Conservation (phyloP, 148 eudicot genomes). For the Amaranthus palmeri region DNA sequence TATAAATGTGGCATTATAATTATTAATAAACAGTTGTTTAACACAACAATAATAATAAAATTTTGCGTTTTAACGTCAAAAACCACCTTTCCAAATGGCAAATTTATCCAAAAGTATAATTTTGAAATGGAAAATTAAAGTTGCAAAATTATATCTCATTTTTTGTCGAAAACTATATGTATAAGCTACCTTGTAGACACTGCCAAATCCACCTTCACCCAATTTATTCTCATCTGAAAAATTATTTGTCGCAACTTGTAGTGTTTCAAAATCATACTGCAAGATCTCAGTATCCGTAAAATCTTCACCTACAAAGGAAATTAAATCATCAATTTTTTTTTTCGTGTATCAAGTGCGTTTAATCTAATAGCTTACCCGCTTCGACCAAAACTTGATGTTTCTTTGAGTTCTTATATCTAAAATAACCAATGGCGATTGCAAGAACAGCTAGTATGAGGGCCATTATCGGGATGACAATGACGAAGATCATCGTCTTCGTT, state of each 20-base stretch:
- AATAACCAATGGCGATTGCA: neutral
- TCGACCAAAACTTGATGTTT: neutral
- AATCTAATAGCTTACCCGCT: neutral
- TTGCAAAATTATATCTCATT: neutral
- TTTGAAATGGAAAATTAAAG: no score
- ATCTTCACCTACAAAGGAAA: constrained; percentile 3
- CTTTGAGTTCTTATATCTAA: neutral
- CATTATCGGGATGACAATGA: constrained; percentile 6
- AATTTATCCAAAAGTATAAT: no score
- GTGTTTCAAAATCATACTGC: constrained; percentile 22
- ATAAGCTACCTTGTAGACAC: constrained; percentile 24
- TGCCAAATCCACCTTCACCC: constrained; percentile 32
- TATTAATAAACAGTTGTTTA: no score
- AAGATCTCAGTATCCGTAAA: constrained; percentile 14
- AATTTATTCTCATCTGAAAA: constrained; percentile 22
- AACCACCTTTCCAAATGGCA: no score
- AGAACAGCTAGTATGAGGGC: neutral
- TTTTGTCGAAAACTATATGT: neutral
- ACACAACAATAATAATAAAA: no score
- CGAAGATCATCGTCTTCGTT: constrained; percentile 3
- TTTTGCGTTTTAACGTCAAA: no score
- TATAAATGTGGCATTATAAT: no score
- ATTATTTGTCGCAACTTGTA: constrained; percentile 19
- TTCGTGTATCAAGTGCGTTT: no score
- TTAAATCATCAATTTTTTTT: neutral